Evolutionary conservation across 179 eudicot genomes (phyloP), one percentile per base, ranked within the genome.

Genomic region (Spergularia azorica): DNA sequence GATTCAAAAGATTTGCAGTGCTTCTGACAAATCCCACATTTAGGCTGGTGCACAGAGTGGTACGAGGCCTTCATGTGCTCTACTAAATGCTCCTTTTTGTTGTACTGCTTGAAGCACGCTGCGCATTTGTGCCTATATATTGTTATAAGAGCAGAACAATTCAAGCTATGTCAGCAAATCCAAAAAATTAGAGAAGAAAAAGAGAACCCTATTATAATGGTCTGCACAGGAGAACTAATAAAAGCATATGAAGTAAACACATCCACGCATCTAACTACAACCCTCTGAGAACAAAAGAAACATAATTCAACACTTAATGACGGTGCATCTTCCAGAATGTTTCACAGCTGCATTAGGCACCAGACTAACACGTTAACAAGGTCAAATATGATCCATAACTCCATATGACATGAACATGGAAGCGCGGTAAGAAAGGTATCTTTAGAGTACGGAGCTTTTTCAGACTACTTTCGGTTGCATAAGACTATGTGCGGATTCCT

Each of bases 1-100:
- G 95, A 91, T 82, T 88, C 91, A 82, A 91, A 85, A 17, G 95
- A 86, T 76, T 84, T 91, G 88, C 93, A 90, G 74, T 91, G 86
- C 56, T 83, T 81, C 74, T 64, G 71, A 79, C 84, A 83, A 55
- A 82, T 60, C 71, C 82, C 76, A 76, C 85, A 84, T 67, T 72
- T 75, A 52, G 84, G 84, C 76, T 88, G 80, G 78, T 85, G 84
- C 38, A 86, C 74, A 2, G 97, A 90, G 83, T 91, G 97, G 67
- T 78, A 81, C 2, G 97, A 90, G 59, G 41, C 82, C 68, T 83
- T 91, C 94, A 91, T 91, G 82, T 91, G 97, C 75, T 82, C 92
- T 60, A 91, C 83, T 63, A 91, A 90, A 81, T 90, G 97, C 79
- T 88, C 97, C 83, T 88, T 91, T 77, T 83, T 90, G 80, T 91